phyloP scores from a whole-genome alignment of 148 eudicot genomes.

The Rheum nobile region DNA sequence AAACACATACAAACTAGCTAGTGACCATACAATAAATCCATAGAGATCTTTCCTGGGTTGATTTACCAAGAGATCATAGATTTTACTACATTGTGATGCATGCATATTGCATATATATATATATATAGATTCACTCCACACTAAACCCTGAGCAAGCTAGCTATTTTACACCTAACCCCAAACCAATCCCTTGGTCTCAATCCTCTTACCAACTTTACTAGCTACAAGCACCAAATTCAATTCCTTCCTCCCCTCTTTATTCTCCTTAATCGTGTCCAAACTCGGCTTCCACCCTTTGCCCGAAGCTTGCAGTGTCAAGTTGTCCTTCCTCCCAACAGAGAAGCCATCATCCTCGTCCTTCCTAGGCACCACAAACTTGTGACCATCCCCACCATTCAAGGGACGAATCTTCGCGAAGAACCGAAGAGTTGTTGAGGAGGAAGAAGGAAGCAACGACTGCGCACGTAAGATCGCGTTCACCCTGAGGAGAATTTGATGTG shows the following conservation, averaged over 20 bases:
- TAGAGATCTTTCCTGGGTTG: too few species aligned
- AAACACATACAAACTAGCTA: too few species aligned
- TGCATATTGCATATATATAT: too few species aligned
- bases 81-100: too few species aligned
- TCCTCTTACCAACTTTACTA: slow-evolving; percentile 7
- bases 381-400: not conserved
- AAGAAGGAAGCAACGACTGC: not conserved
- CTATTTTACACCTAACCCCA: not conserved
- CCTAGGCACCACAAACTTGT: not conserved
- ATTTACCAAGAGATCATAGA: too few species aligned
- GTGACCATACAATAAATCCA: too few species aligned
- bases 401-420: not conserved
- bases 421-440: not conserved
- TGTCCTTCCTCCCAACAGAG: not conserved
- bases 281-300: slow-evolving; percentile 5
- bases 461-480: not conserved
- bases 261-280: slow-evolving; percentile 8
- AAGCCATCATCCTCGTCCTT: not conserved
- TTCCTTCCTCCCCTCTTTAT: not conserved
- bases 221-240: not conserved
- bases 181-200: slow-evolving; percentile 9
- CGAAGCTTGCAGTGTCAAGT: not conserved
- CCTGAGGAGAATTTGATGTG: not conserved
- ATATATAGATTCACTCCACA: too few species aligned
- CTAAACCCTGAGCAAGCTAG: too few species aligned